These are phyloP conservation scores for Pholiota microspora DNA, from an alignment of 768 basidiomycete species.

Conservation along the genomic window DNA sequence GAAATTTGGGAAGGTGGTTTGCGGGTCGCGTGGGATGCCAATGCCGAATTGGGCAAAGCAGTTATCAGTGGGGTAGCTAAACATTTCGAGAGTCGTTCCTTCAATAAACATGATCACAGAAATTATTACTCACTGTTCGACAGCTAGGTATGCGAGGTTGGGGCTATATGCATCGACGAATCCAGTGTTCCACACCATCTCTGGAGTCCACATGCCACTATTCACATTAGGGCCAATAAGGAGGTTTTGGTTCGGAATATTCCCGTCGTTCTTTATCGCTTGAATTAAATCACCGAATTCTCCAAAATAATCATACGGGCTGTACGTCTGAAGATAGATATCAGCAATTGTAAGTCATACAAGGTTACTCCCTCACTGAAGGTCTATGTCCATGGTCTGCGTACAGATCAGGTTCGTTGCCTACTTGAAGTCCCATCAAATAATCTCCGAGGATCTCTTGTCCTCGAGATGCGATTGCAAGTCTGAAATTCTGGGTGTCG, in stretches of 20 bases:
- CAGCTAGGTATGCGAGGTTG: conserved; percentile 44
- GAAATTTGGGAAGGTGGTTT: conserved; percentile 50
- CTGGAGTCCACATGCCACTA: conserved; percentile 51
- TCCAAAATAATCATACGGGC: conserved; percentile 42
- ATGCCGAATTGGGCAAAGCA: conserved; percentile 50
- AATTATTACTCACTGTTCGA: conserved; percentile 61
- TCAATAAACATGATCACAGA: too few species aligned
- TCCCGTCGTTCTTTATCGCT: conserved; percentile 39
- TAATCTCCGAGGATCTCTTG: conserved; percentile 64
- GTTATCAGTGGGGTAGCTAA: conserved; percentile 63
- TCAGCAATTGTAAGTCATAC: neutral
- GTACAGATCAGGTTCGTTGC: conserved; percentile 67
- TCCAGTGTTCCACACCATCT: conserved; percentile 53
- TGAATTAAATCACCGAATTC: conserved; percentile 52
- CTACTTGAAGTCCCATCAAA: conserved; percentile 70
- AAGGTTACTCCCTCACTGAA: neutral
- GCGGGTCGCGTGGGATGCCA: conserved; percentile 42
- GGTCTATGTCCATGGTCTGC: conserved; percentile 39
- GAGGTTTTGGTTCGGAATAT: conserved; percentile 34
- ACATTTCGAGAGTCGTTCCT: too few species aligned
- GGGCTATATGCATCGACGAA: conserved; percentile 41
- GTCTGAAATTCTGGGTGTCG: conserved; percentile 51
- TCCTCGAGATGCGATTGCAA: conserved; percentile 57
- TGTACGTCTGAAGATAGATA: conserved; percentile 27
- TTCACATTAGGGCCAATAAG: conserved; percentile 59